Conservation (phyloP, 2,329 filamentous ascomycete genomes). For the Fusarium tjaetaba region DNA sequence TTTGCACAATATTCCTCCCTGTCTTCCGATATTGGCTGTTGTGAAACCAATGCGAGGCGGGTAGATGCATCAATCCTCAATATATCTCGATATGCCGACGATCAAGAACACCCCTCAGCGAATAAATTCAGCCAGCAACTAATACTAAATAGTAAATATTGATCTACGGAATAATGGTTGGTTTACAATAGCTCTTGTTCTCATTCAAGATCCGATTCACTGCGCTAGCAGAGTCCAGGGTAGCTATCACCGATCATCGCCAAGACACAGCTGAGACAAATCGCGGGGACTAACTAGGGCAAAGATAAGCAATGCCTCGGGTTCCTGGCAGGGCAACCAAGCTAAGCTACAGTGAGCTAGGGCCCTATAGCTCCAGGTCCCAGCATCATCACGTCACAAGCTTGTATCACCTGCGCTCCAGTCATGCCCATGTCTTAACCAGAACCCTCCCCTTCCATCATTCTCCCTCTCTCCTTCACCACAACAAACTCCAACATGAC, state of each 20-base stretch:
- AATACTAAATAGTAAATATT: fast-evolving
- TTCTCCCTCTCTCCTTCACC: background rate
- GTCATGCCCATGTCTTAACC: background rate
- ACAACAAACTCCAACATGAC: constrained; percentile 27
- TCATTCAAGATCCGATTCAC: background rate
- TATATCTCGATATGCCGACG: background rate
- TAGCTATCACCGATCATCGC: background rate
- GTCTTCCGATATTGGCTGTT: background rate
- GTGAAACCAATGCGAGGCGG: background rate
- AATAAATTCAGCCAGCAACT: too few relatives aligned
- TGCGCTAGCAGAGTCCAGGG: background rate
- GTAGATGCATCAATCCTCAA: background rate
- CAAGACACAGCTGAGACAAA: constrained; percentile 15
- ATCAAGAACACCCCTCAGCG: fast-evolving
- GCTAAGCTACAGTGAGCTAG: constrained; percentile 21
- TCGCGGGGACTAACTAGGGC: background rate
- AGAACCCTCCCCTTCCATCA: constrained; percentile 19
- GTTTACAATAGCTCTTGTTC: background rate
- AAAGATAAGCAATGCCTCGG: constrained; percentile 37
- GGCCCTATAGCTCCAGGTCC: constrained; percentile 1
- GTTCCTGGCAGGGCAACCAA: constrained; percentile 36
- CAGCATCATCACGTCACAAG: constrained; percentile 33
- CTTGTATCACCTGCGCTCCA: constrained; percentile 32
- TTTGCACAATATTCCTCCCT: background rate
- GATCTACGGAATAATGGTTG: background rate